Evolutionary conservation across 768 basidiomycete genomes (phyloP).

Genomic region (Lactifluus echinatus): DNA sequence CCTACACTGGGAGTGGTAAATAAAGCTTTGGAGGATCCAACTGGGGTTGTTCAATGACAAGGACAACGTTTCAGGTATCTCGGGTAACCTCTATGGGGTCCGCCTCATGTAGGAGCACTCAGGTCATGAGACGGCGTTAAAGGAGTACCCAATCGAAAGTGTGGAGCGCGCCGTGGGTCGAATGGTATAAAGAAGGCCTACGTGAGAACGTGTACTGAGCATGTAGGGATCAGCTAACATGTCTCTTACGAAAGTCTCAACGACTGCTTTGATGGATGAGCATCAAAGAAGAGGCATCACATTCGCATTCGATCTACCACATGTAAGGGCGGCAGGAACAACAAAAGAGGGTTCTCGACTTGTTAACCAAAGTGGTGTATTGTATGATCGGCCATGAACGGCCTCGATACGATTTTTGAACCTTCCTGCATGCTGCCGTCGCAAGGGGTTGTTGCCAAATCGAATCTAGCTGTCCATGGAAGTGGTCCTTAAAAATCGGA

Average conservation of each 20-base stretch:
- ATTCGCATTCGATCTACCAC: neutral
- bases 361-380: neutral
- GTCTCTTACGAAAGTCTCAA: neutral
- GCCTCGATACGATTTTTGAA: neutral
- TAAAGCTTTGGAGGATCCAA: neutral
- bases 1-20: neutral
- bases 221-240: neutral
- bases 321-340: neutral
- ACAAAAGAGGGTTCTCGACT: neutral
- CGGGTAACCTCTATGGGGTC: neutral
- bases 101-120: neutral
- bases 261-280: neutral
- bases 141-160: neutral
- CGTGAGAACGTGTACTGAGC: slow-evolving; percentile 1
- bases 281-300: neutral
- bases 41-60: neutral
- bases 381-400: slow-evolving; percentile 8
- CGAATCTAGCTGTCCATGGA: neutral
- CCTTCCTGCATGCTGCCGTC: neutral
- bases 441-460: neutral
- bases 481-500: neutral
- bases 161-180: neutral
- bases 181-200: neutral
- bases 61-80: neutral
- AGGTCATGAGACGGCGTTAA: neutral